Conservation (phyloP, 1,284 basidiomycete genomes). For the Mrakiaceae sp. region DNA sequence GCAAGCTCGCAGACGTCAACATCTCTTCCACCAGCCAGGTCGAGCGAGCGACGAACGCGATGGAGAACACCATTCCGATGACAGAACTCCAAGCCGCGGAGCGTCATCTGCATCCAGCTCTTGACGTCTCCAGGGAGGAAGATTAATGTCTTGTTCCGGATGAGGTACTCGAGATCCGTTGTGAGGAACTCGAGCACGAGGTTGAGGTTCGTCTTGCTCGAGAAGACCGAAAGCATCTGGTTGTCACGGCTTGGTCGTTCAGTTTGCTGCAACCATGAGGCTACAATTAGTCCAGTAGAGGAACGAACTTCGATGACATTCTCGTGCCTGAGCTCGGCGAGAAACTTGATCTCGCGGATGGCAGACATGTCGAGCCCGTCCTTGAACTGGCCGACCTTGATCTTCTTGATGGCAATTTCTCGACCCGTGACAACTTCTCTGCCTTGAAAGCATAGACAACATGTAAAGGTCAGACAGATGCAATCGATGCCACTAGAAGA, state of each 20-base stretch:
- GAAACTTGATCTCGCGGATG: slow-evolving; percentile 93
- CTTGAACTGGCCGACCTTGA: slow-evolving; percentile 91
- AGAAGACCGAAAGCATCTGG: slow-evolving; percentile 93
- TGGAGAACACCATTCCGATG: slow-evolving; percentile 90
- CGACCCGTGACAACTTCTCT: slow-evolving; percentile 55
- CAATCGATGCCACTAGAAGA: background rate
- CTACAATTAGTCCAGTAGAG: background rate
- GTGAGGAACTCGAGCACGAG: slow-evolving; percentile 95
- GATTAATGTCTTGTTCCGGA: slow-evolving; percentile 81
- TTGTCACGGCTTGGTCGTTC: background rate
- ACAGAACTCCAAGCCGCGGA: slow-evolving; percentile 92
- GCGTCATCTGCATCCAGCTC: slow-evolving; percentile 97
- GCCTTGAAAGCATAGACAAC: slow-evolving; percentile 31
- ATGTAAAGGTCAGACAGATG: background rate
- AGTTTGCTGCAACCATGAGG: background rate
- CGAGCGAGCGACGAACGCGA: slow-evolving; percentile 47
- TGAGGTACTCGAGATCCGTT: slow-evolving; percentile 94
- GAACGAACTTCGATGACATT: slow-evolving; percentile 78
- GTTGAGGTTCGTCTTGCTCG: slow-evolving; percentile 90
- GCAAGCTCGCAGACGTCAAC: background rate
- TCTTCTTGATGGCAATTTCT: slow-evolving; percentile 95
- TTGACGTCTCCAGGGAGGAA: slow-evolving; percentile 96
- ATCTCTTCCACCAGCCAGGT: background rate
- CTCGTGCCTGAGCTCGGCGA: slow-evolving; percentile 84
- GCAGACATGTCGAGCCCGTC: slow-evolving; percentile 99